Conservation (phyloP, 495 filamentous ascomycete genomes). For the Lindgomyces ingoldianus region DNA sequence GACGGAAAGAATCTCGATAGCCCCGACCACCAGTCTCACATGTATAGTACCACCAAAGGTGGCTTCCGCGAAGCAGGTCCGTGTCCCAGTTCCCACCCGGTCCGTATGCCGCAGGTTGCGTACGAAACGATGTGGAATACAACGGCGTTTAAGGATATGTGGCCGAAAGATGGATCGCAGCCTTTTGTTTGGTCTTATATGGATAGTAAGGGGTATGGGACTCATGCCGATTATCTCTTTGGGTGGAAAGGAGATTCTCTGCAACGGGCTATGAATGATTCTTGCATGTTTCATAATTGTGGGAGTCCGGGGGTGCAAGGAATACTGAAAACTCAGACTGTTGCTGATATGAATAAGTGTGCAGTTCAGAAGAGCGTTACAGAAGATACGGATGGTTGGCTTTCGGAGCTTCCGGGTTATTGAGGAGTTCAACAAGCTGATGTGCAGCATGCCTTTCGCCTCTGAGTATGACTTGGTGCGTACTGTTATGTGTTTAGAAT, state of each 20-base stretch:
- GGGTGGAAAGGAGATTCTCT: slow-evolving; percentile 34
- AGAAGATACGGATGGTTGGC: slow-evolving; percentile 30
- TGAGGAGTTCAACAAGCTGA: too few relatives aligned
- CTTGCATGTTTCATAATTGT: slow-evolving; percentile 32
- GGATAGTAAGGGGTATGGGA: slow-evolving; percentile 33
- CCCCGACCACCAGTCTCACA: slow-evolving; percentile 33
- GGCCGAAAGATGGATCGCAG: slow-evolving; percentile 27
- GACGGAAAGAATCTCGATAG: slow-evolving; percentile 31
- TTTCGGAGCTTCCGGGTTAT: slow-evolving; percentile 21
- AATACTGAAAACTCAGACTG: slow-evolving; percentile 27
- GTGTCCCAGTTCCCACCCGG: slow-evolving; percentile 26
- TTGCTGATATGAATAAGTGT: slow-evolving; percentile 30
- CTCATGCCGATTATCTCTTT: slow-evolving; percentile 33
- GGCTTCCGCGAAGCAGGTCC: slow-evolving; percentile 29
- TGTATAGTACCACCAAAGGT: slow-evolving; percentile 21
- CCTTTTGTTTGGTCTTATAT: slow-evolving; percentile 31
- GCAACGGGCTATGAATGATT: slow-evolving; percentile 28
- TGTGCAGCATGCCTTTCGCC: too few relatives aligned
- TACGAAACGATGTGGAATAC: slow-evolving; percentile 37
- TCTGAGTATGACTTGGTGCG: too few relatives aligned
- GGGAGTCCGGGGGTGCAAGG: slow-evolving; percentile 26
- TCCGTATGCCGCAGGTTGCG: slow-evolving; percentile 32
- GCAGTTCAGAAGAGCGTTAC: slow-evolving; percentile 20
- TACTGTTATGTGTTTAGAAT: too few relatives aligned
- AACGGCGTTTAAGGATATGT: slow-evolving; percentile 32